Percentiles rank a stretch among this genome's conserved stretches.
These are phyloP conservation scores for Mediolabrus comicus DNA, from an alignment of 108 stramenopile species.

Conservation along the genomic window DNA sequence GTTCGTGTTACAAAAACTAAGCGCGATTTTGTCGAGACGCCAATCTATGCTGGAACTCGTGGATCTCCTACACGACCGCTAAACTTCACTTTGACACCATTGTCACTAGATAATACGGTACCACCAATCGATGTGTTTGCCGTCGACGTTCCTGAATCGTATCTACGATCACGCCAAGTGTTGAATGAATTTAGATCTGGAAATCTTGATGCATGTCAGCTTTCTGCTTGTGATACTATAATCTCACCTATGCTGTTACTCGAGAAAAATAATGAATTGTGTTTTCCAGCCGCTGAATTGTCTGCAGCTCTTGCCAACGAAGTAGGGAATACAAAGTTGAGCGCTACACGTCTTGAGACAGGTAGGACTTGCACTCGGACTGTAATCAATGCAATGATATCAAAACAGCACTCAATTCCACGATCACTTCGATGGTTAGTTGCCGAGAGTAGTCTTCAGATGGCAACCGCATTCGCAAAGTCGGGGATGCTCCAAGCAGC, in stretches of 20 bases:
- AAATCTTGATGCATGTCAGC: background rate
- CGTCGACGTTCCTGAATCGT: background rate
- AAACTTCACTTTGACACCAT: background rate
- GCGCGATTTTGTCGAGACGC: too few species aligned
- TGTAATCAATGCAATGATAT: background rate
- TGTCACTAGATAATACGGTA: background rate
- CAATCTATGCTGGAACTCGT: too few species aligned
- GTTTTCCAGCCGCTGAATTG: background rate
- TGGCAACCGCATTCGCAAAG: constrained; percentile 2
- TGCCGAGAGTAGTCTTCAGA: constrained; percentile 2
- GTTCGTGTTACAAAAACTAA: too few species aligned
- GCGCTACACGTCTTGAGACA: background rate
- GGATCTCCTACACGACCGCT: too few species aligned
- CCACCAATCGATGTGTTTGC: background rate
- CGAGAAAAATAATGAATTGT: background rate
- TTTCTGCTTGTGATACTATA: background rate
- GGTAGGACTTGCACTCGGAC: background rate
- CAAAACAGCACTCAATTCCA: background rate
- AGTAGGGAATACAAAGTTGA: background rate
- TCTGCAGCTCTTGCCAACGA: background rate
- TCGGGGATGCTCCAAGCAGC: constrained; percentile 3
- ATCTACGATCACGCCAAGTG: background rate
- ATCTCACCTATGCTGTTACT: background rate
- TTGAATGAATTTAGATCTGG: background rate
- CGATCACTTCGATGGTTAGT: constrained; percentile 4